Evolutionary conservation across 257 asterid species (phyloP).

Genomic region (Vinca minor): DNA sequence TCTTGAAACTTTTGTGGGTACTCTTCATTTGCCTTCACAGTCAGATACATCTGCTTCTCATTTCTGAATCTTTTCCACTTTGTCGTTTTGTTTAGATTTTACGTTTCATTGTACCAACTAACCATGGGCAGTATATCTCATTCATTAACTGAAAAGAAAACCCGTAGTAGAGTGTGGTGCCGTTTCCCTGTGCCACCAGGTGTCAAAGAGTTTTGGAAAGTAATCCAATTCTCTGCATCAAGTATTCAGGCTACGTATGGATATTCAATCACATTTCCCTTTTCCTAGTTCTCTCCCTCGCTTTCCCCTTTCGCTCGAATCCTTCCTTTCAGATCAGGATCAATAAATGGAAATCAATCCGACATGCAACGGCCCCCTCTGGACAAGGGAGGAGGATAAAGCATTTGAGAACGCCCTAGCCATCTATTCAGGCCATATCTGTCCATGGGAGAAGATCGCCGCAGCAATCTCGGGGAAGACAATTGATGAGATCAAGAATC

Average conservation of each 20-base stretch:
- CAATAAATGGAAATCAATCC: constrained; percentile 24
- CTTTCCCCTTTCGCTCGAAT: constrained; percentile 22
- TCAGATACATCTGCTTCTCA: background rate
- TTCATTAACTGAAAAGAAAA: constrained; percentile 5
- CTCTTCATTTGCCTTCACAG: background rate
- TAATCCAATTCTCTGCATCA: constrained; percentile 5
- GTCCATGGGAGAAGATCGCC: constrained; percentile 28
- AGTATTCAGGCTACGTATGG: background rate
- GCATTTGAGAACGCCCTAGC: constrained; percentile 39
- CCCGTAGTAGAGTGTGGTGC: constrained; percentile 8
- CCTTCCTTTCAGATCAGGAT: constrained; percentile 11
- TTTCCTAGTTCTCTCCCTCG: constrained; percentile 12
- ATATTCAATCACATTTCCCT: constrained; percentile 7
- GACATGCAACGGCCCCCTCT: constrained; percentile 21
- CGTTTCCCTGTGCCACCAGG: constrained; percentile 5
- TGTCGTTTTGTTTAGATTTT: constrained; percentile 4
- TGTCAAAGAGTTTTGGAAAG: constrained; percentile 13
- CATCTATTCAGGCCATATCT: constrained; percentile 11
- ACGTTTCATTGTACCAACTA: constrained; percentile 14
- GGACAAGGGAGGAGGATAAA: constrained; percentile 37
- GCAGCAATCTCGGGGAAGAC: constrained; percentile 36
- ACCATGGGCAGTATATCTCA: constrained; percentile 6
- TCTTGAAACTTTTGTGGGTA: background rate
- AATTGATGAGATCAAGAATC: constrained; percentile 31
- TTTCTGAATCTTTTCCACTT: background rate